Evolutionary conservation across 192 early-diverging fungal species (phyloP).

Genomic region (Coemansia sp.): DNA sequence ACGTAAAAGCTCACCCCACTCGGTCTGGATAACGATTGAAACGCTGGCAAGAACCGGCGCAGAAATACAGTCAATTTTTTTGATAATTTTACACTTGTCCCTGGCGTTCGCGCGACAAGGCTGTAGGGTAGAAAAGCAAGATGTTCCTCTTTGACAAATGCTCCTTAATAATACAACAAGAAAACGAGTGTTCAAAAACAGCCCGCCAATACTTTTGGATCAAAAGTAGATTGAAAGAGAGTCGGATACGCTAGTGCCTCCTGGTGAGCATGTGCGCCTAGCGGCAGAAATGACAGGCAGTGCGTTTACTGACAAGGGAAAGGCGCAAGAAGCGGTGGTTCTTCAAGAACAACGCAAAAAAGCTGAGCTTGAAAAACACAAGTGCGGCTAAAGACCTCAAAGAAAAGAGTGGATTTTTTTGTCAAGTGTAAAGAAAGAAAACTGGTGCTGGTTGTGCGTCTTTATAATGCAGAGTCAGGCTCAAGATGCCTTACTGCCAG

Average conservation of each 20-base stretch:
- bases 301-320: background rate
- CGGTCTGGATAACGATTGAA: too few relatives aligned
- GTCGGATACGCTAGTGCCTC: background rate
- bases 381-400: background rate
- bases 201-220: background rate
- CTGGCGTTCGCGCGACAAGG: too few relatives aligned
- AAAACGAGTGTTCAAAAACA: background rate
- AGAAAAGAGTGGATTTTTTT: background rate
- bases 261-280: background rate
- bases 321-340: background rate
- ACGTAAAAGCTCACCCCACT: too few relatives aligned
- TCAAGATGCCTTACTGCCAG: background rate
- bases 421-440: background rate
- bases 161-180: background rate
- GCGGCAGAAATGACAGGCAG: background rate
- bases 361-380: background rate
- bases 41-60: too few relatives aligned
- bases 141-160: background rate
- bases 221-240: background rate
- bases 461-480: conserved; percentile 4
- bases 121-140: background rate
- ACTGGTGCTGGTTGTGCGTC: background rate
- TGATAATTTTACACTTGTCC: too few relatives aligned
- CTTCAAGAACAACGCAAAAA: background rate
- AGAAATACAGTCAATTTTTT: too few relatives aligned